Evolutionary conservation across 1,284 basidiomycete species (phyloP), one percentile per base, ranked within the genome.

Genomic region (Microbotryum intermedium): DNA sequence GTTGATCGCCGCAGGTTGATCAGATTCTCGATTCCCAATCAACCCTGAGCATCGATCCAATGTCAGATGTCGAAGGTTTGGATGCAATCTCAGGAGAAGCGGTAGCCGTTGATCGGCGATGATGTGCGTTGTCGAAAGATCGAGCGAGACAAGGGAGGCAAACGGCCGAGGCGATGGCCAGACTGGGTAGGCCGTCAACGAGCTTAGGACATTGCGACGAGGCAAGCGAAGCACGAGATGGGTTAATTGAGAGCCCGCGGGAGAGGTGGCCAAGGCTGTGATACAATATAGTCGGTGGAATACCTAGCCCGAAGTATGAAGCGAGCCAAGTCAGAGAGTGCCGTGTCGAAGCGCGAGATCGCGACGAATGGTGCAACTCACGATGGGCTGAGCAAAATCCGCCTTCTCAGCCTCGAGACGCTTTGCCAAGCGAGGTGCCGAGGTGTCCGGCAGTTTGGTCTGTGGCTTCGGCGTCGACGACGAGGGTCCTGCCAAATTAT

Each of bases 271-370:
- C 29, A 71, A 55, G 8, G 48, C 57, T 0, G 61, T 61, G 25
- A 71, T 51, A 53, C 68, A 71, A 23, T 56, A 61, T 10, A 69
- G 63, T 25, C 65, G 64, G 54, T 66, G 66, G 55, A 71, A 71
- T 46, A 71, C 68, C 60, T 66, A 51, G 3, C 7, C 25, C n/a
- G 50, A 50, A 16, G 61, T 42, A 16, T 34, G 51, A 20, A 25
- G 11, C 18, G 39, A 8, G 28, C 47, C 28, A 18, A 45, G 48
- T 9, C 16, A 30, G 50, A 16, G 51, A 54, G 9, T 25, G 53
- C 16, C 34, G 34, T n/a, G n/a, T n/a, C 1, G 4, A 13, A n/a
- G 45, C 43, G 11, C 2, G 39, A 2, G 8, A 43, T 8, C 16
- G 50, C 25, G 16, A 50, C 48, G 13, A 50, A 29, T 9, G 11